These are phyloP conservation scores for Globisporangium megalacanthum DNA, from an alignment of 352 stramenopile genomes.

Conservation along the genomic window DNA sequence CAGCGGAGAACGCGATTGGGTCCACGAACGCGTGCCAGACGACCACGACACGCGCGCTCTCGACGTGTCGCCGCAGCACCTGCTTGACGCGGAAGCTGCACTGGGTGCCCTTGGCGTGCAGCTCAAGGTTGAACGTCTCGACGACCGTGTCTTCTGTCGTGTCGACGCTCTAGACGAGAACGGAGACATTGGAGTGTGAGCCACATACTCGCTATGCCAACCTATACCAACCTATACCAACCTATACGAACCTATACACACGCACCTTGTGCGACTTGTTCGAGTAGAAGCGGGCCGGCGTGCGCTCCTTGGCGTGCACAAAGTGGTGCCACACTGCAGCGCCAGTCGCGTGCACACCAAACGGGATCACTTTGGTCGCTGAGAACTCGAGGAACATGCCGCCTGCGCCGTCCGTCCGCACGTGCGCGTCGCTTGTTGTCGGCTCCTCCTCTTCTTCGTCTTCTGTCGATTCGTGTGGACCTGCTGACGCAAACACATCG, in stretches of 20 bases:
- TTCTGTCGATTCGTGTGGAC: no score
- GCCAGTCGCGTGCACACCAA: slow-evolving; percentile 26
- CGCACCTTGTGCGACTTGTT: slow-evolving; percentile 1
- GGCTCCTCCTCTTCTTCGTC: slow-evolving; percentile 22
- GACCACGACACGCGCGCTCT: slow-evolving; percentile 44
- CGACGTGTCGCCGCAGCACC: slow-evolving; percentile 40
- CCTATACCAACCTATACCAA: background rate
- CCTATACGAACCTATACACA: background rate
- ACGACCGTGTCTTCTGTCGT: slow-evolving; percentile 46
- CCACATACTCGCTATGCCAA: background rate
- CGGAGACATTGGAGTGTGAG: background rate
- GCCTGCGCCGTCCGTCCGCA: slow-evolving; percentile 12
- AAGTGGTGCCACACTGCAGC: slow-evolving; percentile 38
- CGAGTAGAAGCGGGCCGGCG: slow-evolving; percentile 2
- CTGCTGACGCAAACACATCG: slow-evolving; percentile 18
- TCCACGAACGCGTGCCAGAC: slow-evolving; percentile 54
- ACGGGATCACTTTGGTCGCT: slow-evolving; percentile 30
- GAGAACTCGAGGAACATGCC: slow-evolving; percentile 38
- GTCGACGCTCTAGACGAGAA: no score
- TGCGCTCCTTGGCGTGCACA: slow-evolving; percentile 5
- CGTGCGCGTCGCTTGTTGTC: slow-evolving; percentile 29
- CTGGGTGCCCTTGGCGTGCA: slow-evolving; percentile 41
- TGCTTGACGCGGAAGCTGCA: slow-evolving; percentile 53
- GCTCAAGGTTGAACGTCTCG: slow-evolving; percentile 49
- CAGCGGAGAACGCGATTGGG: slow-evolving; percentile 42